Percentiles rank a stretch among this genome's conserved stretches.
These are phyloP conservation scores for Cladosporium sp. DNA, from an alignment of 2,329 filamentous ascomycete genomes.

Conservation along the genomic window DNA sequence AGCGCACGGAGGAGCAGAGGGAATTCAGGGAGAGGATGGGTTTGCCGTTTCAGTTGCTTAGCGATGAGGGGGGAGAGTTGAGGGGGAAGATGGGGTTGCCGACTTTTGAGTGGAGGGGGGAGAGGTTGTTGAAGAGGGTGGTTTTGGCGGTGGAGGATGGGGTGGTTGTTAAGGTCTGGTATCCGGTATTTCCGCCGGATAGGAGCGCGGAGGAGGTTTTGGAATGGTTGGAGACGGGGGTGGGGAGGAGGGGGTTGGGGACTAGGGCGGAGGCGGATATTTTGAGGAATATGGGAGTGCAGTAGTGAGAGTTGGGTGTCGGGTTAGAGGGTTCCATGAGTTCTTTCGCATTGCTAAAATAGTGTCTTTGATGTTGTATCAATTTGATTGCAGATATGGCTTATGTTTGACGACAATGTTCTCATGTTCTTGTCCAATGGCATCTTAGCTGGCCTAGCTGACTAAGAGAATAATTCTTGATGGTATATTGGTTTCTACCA, in stretches of 20 bases:
- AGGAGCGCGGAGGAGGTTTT: slow-evolving; percentile 37
- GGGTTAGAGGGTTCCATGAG: too few species aligned
- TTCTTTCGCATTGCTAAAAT: too few species aligned
- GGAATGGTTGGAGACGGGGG: slow-evolving; percentile 23
- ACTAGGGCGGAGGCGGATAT: background rate
- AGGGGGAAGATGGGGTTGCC: slow-evolving; percentile 35
- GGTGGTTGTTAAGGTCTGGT: slow-evolving; percentile 39
- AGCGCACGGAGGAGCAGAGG: slow-evolving; percentile 37
- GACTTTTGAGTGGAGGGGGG: too few species aligned
- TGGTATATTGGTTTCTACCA: too few species aligned
- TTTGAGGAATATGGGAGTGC: background rate
- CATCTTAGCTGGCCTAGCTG: too few species aligned
- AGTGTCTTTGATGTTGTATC: too few species aligned
- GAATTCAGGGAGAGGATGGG: slow-evolving; percentile 36
- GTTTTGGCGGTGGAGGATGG: slow-evolving; percentile 40
- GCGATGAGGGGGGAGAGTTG: slow-evolving; percentile 36
- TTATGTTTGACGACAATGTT: too few species aligned
- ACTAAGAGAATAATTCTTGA: too few species aligned
- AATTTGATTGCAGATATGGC: too few species aligned
- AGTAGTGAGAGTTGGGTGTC: too few species aligned
- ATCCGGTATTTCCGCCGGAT: slow-evolving; percentile 43
- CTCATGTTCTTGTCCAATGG: too few species aligned
- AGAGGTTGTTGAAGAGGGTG: too few species aligned
- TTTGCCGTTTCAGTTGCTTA: slow-evolving; percentile 39
- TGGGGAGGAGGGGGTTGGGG: background rate